These are phyloP conservation scores for Atkinsonella hypoxylon DNA, from an alignment of 2,329 filamentous ascomycete species.

Conservation along the genomic window DNA sequence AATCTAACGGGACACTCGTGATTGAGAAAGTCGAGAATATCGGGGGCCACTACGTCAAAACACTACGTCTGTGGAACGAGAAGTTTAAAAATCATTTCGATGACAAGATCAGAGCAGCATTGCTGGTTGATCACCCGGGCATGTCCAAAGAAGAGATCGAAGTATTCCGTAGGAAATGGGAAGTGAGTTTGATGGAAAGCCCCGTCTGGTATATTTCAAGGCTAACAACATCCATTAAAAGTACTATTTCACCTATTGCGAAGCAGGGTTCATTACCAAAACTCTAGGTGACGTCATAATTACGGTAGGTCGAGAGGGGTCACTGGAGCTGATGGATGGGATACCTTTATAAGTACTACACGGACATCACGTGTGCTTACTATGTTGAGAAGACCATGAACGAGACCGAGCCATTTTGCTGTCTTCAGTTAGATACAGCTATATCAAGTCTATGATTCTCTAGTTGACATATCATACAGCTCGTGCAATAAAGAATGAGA, in stretches of 20 bases:
- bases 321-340: constrained; percentile 56
- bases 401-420: background rate
- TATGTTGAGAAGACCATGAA: background rate
- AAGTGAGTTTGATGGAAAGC: constrained; percentile 29
- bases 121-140: constrained; percentile 43
- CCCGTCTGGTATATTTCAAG: background rate
- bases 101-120: constrained; percentile 43
- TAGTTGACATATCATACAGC: background rate
- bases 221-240: constrained; percentile 15
- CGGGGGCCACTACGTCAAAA: constrained; percentile 60
- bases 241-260: constrained; percentile 68
- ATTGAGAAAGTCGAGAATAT: constrained; percentile 61
- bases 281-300: constrained; percentile 63
- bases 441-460: no score
- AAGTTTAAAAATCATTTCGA: constrained; percentile 54
- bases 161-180: constrained; percentile 60
- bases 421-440: background rate
- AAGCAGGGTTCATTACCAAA: constrained; percentile 61
- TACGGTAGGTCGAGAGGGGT: constrained; percentile 53
- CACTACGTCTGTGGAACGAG: constrained; percentile 56
- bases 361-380: background rate
- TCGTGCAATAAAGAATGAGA: background rate
- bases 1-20: constrained; percentile 49
- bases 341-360: constrained; percentile 41
- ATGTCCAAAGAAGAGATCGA: constrained; percentile 52